Evolutionary conservation across 177 flowering plant genomes (phyloP), one percentile per base, ranked within the genome.

Genomic region (Vitis hybrid): DNA sequence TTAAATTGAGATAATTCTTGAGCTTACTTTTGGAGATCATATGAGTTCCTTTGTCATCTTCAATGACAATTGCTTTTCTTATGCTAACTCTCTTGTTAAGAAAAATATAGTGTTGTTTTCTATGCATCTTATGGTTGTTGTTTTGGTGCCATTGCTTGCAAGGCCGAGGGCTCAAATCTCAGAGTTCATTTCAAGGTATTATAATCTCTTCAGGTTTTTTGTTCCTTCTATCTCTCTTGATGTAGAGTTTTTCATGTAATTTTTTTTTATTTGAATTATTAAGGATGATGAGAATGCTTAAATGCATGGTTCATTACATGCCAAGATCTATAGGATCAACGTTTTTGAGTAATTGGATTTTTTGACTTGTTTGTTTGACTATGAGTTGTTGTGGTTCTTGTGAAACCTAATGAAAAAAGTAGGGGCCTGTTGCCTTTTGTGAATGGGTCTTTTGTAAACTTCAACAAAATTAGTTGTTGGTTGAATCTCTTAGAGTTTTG

Each of bases 131-230:
- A 35, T 35, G 46, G 7, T 35, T 75, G n/a, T 35, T 68, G n/a
- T 15, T 48, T 17, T 76, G 2, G 30, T 64, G 4, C n/a, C 70
- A 51, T 79, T 79, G 86, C 85, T 10, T 82, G 85, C 83, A 82
- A 82, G 73, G 81, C 85, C 0, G 75, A 81, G 67, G 83, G 85
- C 14, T 82, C 81, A 6, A 80, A 80, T 60, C 85, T 82, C 56
- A 73, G 83, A 48, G 79, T 75, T 74, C 85, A 82, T 67, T 82
- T 82, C 64, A 82, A 82, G 83, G 85, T 82, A 77, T 66, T 48
- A 17, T 59, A 8, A n/a, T 24, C 19, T 35, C 58, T 40, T 3
- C 14, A 6, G 24, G 24, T 35, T 40, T 55, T 48, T 67, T 2
- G 17, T 54, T 21, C 19, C 8, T 67, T 13, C 12, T 32, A 14